A percentile compares a stretch with the other conserved stretches of the same genome.
Conservation (phyloP, 306 rosid species). For the Betula pendula region DNA sequence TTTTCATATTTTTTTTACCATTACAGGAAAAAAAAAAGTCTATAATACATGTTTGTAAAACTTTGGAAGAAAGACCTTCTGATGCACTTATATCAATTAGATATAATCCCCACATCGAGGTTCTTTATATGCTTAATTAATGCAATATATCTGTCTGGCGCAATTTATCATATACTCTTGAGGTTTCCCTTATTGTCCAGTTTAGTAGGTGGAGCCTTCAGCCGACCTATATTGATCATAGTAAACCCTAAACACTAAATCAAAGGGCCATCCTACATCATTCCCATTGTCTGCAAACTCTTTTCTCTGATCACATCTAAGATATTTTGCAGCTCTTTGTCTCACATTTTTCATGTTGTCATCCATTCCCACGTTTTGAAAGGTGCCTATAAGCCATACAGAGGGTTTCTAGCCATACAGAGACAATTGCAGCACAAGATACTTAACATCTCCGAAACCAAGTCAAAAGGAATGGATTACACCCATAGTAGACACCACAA, state of each 20-base stretch:
- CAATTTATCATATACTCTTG: not conserved
- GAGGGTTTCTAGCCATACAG: not conserved
- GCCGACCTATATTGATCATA: not conserved
- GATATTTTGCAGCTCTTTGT: not conserved
- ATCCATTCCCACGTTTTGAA: not conserved
- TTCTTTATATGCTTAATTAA: not conserved
- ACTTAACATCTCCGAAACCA: constrained; percentile 18
- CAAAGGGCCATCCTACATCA: not conserved
- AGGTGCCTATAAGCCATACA: not conserved
- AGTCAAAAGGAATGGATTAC: constrained; percentile 7
- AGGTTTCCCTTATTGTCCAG: not conserved
- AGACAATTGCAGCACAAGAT: constrained; percentile 18
- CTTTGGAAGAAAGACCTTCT: not conserved
- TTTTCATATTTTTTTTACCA: not conserved
- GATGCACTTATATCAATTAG: not conserved
- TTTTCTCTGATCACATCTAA: not conserved
- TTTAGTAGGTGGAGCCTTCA: not conserved
- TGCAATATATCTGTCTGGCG: not conserved
- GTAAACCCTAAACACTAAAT: not conserved
- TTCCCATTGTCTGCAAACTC: constrained; percentile 1
- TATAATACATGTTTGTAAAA: not conserved
- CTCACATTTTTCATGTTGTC: not conserved
- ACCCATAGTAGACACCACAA: constrained; percentile 14
- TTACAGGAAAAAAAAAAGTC: not conserved
- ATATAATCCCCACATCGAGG: not conserved